Evolutionary conservation across 2,329 filamentous ascomycete species (phyloP).

Genomic region (Chrysoporthe austroafricana): DNA sequence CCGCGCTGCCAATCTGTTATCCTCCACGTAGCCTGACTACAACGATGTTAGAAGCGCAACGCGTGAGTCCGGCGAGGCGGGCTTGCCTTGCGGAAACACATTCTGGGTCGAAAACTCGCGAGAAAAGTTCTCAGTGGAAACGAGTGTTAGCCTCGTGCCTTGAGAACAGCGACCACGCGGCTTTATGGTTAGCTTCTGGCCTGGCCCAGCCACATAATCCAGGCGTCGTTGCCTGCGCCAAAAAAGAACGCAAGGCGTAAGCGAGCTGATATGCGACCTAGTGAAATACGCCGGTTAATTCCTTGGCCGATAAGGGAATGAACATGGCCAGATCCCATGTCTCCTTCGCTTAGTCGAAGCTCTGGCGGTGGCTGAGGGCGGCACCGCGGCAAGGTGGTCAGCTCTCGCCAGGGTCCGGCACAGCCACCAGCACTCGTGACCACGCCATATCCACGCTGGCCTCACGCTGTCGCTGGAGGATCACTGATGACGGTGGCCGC

Average conservation of each 20-base stretch:
- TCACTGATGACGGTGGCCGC: background rate
- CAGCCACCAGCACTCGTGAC: slow-evolving; percentile 9
- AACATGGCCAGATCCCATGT: background rate
- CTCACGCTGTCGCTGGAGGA: background rate
- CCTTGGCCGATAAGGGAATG: background rate
- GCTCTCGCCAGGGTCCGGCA: background rate
- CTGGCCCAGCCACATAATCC: background rate
- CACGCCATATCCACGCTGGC: background rate
- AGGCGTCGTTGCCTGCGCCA: background rate
- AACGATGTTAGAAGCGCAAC: background rate
- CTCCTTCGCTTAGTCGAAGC: background rate
- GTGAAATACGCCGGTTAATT: background rate
- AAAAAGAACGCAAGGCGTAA: background rate
- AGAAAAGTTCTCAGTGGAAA: background rate
- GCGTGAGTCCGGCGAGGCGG: too few relatives aligned
- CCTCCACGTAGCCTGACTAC: slow-evolving; percentile 8
- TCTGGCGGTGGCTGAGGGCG: background rate
- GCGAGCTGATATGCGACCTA: background rate
- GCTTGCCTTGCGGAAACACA: slow-evolving; percentile 22
- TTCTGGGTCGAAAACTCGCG: background rate
- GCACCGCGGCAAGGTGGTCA: background rate
- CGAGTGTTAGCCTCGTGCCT: background rate
- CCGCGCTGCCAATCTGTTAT: slow-evolving; percentile 10
- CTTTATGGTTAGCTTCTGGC: background rate
- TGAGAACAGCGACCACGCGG: background rate